Evolutionary conservation across 164 flowering plant genomes (phyloP).

Genomic region (Euptelea pleiosperma): DNA sequence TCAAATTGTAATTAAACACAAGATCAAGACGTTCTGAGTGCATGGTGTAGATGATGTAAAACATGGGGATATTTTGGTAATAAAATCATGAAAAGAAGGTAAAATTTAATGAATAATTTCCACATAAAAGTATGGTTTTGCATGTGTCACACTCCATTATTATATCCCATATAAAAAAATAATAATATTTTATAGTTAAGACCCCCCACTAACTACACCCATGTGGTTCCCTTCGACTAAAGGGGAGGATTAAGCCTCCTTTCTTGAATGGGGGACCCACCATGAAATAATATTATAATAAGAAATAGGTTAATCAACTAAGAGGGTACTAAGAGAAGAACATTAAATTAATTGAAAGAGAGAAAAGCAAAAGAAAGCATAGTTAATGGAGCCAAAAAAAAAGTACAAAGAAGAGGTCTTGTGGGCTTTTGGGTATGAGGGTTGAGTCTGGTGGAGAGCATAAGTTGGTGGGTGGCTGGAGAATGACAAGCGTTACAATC

Average conservation of each 20-base stretch:
- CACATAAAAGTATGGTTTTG: not conserved
- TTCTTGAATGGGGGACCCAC: conserved; percentile 12
- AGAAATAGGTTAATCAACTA: conserved; percentile 2
- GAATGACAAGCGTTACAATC: conserved; percentile 12
- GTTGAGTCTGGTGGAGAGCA: no score
- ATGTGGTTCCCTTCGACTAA: conserved; percentile 11
- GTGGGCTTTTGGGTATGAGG: no score
- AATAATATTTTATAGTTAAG: not conserved
- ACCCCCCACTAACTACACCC: conserved; percentile 9
- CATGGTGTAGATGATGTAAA: no score
- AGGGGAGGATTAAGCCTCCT: conserved; percentile 12
- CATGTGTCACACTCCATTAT: conserved; percentile 16
- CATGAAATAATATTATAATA: not conserved
- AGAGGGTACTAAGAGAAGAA: not conserved
- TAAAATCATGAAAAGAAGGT: not conserved
- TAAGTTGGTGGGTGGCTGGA: conserved; percentile 9
- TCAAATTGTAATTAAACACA: no score
- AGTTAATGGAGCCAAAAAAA: conserved; percentile 11
- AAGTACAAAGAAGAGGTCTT: no score
- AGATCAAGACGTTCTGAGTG: no score
- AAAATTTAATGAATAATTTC: not conserved
- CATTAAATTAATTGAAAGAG: conserved; percentile 3
- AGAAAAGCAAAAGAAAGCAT: conserved; percentile 17
- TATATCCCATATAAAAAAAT: not conserved
- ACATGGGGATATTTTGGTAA: conserved; percentile 4